A percentile compares a stretch with the other conserved stretches of the same genome.
Conservation (phyloP, 371 early-diverging fungal genomes). For the Dipsacomyces acuminosporus region DNA sequence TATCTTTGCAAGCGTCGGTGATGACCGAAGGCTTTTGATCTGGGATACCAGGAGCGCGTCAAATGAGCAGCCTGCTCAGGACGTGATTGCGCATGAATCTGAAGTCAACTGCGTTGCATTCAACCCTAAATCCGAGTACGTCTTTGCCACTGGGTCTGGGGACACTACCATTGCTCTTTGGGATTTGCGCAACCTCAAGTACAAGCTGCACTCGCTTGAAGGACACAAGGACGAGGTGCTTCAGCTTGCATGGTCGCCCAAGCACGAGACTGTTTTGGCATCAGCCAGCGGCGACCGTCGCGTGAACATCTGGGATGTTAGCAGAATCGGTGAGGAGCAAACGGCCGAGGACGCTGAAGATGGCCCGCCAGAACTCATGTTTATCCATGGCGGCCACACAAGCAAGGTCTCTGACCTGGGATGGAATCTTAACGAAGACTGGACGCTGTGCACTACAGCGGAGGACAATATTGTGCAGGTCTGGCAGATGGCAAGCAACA, state of each 20-base stretch:
- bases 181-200: slow-evolving; percentile 90
- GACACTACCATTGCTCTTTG: slow-evolving; percentile 94
- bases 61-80: slow-evolving; percentile 57
- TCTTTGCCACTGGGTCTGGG: slow-evolving; percentile 93
- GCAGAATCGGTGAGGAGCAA: slow-evolving; percentile 91
- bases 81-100: slow-evolving; percentile 78
- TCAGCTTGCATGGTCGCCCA: slow-evolving; percentile 95
- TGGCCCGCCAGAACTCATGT: slow-evolving; percentile 98
- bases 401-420: slow-evolving; percentile 92
- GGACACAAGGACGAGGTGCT: slow-evolving; percentile 89
- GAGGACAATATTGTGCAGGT: slow-evolving; percentile 97
- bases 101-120: slow-evolving; percentile 95
- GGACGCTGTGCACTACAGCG: slow-evolving; percentile 91
- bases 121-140: slow-evolving; percentile 78
- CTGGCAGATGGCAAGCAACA: slow-evolving; percentile 91
- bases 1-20: slow-evolving; percentile 94
- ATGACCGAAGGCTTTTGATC: slow-evolving; percentile 88
- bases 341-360: slow-evolving; percentile 95
- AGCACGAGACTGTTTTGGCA: slow-evolving; percentile 86
- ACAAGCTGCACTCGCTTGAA: slow-evolving; percentile 79
- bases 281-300: slow-evolving; percentile 89
- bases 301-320: slow-evolving; percentile 95
- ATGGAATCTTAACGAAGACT: slow-evolving; percentile 95
- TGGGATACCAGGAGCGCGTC: slow-evolving; percentile 61
- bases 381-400: slow-evolving; percentile 99